Base-by-base conservation (phyloP, 331 rosid species). In the Quercus phellos region DNA sequence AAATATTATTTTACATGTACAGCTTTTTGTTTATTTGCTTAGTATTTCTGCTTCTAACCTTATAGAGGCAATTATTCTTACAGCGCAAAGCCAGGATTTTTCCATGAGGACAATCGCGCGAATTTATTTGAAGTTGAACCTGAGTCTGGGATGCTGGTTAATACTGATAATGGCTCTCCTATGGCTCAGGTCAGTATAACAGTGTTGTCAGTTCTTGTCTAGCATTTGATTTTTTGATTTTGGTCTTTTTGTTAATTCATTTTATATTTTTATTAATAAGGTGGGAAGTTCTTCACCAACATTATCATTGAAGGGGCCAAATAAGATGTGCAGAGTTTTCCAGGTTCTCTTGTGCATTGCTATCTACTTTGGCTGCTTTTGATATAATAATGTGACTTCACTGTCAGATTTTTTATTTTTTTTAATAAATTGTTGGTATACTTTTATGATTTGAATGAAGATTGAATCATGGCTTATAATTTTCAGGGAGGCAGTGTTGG, bases 41-140 rank as follows among this genome's bases (percentile, higher is more conserved):
- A 13, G 63, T 66, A 58, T 6, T 75, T 58, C 66, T 64, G 3
- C 13, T 55, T 53, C 78, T 82, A 59, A 88, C 82, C 85, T 35
- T 64, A 77, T 68, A 73, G 55, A 84, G 77, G 73, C 30, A 26
- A 74, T 72, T 30, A 67, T 84, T 61, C 70, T 24, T 79, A 73
- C 90, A 92, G 99, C 85, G 98, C 98, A 50, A 92, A 94, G 88
- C 99, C 99, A 55, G 89, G 98, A 29, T 94, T 94, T 87, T 94
- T 94, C 85, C 94, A 87, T 14, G 97, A 94, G 75, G 95, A 91
- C 60, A 92, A 90, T 72, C 98, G 91, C 34, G 96, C 98, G 75
- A 92, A 87, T 88, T 80, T 94, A 75, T 94, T 92, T 83, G 90
- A 91, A 85, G 99, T 94, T 77, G 99, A 91, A 58, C 92, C 85